phyloP scores from a whole-genome alignment of 2,329 filamentous ascomycete species.

The Fonsecaea multimorphosa region DNA sequence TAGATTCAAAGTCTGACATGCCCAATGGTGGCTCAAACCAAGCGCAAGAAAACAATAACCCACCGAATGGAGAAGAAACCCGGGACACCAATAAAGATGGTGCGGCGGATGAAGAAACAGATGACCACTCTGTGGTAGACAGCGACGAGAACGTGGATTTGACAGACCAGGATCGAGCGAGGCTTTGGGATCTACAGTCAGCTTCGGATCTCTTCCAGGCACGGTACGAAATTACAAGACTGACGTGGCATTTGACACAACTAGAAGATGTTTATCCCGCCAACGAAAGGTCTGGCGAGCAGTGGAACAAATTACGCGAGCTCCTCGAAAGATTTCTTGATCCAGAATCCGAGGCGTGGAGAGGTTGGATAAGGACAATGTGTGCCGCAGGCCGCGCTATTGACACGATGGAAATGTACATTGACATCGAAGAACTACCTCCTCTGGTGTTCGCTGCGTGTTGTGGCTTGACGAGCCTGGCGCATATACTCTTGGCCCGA shows the following conservation, averaged over 20 bases:
- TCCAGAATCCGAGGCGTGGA: not conserved
- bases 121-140: not conserved
- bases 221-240: not conserved
- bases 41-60: not conserved
- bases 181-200: not conserved
- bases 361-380: not conserved
- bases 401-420: not conserved
- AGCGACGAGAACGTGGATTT: not conserved
- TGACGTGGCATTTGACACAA: slow-evolving; percentile 4
- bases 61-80: not conserved
- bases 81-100: not conserved
- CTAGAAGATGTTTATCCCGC: slow-evolving; percentile 1
- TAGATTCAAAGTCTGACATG: not conserved
- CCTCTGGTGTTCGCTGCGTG: not conserved
- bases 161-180: not conserved
- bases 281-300: not conserved
- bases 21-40: not conserved
- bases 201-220: not conserved
- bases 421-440: not conserved
- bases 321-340: not conserved
- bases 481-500: not conserved
- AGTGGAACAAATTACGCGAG: not conserved
- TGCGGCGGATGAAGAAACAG: not conserved
- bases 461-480: slow-evolving; percentile 1
- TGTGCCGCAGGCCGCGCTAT: not conserved